Evolutionary conservation across 2,329 filamentous ascomycete genomes (phyloP).

Genomic region (Pseudogymnoascus sp.): DNA sequence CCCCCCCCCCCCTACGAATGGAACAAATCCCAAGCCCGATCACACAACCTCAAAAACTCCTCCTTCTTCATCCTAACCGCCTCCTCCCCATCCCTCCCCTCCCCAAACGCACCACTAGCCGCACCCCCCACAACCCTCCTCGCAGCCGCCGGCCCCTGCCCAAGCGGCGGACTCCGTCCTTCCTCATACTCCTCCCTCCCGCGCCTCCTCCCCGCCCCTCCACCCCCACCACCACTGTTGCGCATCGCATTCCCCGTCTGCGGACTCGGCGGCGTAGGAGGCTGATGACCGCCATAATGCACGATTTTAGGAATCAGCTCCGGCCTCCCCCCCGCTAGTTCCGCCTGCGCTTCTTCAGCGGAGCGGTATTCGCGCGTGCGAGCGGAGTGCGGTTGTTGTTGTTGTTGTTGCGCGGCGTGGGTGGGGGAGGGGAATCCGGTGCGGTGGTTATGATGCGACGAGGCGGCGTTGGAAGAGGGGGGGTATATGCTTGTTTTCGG

Average conservation of each 20-base stretch:
- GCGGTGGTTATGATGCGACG: conserved; percentile 54
- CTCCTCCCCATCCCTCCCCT: conserved; percentile 74
- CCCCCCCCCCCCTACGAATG: conserved; percentile 60
- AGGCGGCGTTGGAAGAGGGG: conserved; percentile 28
- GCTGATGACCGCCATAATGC: conserved; percentile 90
- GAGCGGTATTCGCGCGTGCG: conserved; percentile 84
- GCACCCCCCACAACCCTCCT: conserved; percentile 31
- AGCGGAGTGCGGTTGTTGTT: conserved; percentile 43
- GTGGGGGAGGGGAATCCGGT: conserved; percentile 66
- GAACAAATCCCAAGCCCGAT: conserved; percentile 92
- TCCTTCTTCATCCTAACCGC: conserved; percentile 81
- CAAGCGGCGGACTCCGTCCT: conserved; percentile 75
- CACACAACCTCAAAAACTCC: conserved; percentile 79
- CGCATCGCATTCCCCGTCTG: conserved; percentile 29
- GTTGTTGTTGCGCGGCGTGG: conserved; percentile 50
- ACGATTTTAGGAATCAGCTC: conserved; percentile 89
- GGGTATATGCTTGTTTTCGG: conserved; percentile 14
- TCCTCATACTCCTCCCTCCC: conserved; percentile 90
- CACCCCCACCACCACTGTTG: conserved; percentile 33
- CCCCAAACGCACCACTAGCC: conserved; percentile 62
- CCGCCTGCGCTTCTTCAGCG: conserved; percentile 88
- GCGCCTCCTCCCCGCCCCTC: conserved; percentile 60
- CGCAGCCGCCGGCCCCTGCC: conserved; percentile 56
- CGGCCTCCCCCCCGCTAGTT: conserved; percentile 81
- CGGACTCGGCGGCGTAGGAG: conserved; percentile 68